Conservation (phyloP, 352 stramenopile genomes). For the Blastocystis sp. region DNA sequence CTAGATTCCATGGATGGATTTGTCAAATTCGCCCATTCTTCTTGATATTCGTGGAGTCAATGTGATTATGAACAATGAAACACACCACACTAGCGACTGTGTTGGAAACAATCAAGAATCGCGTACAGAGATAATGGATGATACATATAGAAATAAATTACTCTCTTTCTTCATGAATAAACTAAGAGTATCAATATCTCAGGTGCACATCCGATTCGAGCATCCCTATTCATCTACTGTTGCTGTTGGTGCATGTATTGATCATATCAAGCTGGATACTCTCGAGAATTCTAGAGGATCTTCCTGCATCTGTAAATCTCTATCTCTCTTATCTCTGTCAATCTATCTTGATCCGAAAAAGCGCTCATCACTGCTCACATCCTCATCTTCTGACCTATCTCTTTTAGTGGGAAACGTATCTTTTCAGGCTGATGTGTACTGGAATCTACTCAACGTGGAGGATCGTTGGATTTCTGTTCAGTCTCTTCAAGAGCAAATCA, state of each 20-base stretch:
- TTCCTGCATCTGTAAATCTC: background rate
- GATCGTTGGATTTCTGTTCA: background rate
- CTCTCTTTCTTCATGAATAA: conserved; percentile 38
- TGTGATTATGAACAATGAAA: background rate
- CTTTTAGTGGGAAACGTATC: background rate
- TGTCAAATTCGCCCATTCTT: background rate
- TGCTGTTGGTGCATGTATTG: background rate
- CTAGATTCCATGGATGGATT: conserved; percentile 41
- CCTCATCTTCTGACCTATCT: background rate
- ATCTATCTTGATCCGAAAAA: background rate
- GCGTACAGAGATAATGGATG: background rate
- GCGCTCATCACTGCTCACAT: background rate
- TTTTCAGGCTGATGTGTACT: background rate
- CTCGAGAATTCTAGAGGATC: background rate
- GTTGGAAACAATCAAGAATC: background rate
- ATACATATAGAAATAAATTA: background rate
- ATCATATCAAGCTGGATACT: background rate
- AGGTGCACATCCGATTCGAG: conserved; percentile 3
- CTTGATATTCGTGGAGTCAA: background rate
- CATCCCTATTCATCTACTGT: background rate
- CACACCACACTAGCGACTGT: background rate
- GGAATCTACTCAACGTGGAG: background rate
- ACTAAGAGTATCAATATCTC: background rate
- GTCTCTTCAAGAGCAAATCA: background rate
- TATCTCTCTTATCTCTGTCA: background rate